Conservation (phyloP, 345 rosid genomes). For the Gynandropsis gynandra region DNA sequence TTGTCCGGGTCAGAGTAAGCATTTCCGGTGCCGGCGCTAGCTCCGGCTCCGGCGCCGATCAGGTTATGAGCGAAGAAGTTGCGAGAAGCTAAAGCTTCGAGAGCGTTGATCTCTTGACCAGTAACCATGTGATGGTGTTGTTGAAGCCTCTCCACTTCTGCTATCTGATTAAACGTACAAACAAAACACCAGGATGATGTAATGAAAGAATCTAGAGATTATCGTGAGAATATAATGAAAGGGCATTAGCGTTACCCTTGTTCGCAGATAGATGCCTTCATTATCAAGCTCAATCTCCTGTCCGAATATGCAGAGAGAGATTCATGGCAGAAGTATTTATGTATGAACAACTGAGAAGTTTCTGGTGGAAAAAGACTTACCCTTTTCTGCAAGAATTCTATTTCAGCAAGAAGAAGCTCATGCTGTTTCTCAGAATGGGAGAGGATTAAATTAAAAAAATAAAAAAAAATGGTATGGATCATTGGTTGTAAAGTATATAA, state of each 20-base stretch:
- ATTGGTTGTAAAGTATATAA: conserved; percentile 4
- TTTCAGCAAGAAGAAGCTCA: conserved; percentile 89
- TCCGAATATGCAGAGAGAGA: neutral
- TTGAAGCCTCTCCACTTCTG: conserved; percentile 79
- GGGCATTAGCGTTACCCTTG: conserved; percentile 82
- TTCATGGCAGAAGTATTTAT: too few species aligned
- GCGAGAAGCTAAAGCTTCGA: conserved; percentile 76
- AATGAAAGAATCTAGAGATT: too few species aligned
- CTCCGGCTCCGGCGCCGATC: conserved; percentile 47
- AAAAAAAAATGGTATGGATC: neutral
- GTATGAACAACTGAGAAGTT: too few species aligned
- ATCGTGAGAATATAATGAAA: too few species aligned
- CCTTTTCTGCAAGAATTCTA: conserved; percentile 85
- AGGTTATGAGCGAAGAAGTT: conserved; percentile 68
- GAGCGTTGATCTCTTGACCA: conserved; percentile 62
- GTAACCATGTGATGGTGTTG: conserved; percentile 61
- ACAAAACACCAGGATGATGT: neutral
- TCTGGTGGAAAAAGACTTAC: too few species aligned
- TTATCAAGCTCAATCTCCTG: conserved; percentile 92
- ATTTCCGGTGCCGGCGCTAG: conserved; percentile 27
- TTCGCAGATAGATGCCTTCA: conserved; percentile 69
- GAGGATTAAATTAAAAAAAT: conserved; percentile 10
- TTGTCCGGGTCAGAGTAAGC: conserved; percentile 59
- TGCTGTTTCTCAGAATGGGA: conserved; percentile 48
- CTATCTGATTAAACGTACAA: conserved; percentile 37